Evolutionary conservation across 2,329 filamentous ascomycete genomes (phyloP).

Genomic region (Colletotrichum sp.): DNA sequence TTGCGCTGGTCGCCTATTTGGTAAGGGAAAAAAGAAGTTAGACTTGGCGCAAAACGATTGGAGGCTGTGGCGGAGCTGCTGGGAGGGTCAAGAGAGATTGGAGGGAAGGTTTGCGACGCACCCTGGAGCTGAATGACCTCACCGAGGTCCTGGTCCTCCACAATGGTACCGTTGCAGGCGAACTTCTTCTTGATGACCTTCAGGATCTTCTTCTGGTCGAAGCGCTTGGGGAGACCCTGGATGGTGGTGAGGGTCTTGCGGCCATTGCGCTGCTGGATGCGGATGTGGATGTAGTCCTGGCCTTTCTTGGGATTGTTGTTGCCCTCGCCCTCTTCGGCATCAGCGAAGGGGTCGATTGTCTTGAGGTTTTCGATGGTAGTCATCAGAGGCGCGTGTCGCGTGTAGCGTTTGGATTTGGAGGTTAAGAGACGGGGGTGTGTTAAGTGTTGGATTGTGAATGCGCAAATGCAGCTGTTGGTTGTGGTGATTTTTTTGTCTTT

Average conservation of each 20-base stretch:
- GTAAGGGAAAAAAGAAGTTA: background rate
- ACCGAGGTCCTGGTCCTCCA: constrained; percentile 23
- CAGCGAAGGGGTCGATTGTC: constrained; percentile 24
- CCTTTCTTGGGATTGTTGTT: constrained; percentile 20
- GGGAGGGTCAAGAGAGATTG: background rate
- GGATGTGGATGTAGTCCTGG: constrained; percentile 25
- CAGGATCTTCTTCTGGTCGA: constrained; percentile 99
- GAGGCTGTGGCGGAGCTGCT: background rate
- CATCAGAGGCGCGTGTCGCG: constrained; percentile 17
- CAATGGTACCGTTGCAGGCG: constrained; percentile 24
- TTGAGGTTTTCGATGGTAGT: constrained; percentile 26
- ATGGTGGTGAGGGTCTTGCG: constrained; percentile 99
- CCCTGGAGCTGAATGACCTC: constrained; percentile 24
- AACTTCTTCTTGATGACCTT: constrained; percentile 99
- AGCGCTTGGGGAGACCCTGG: constrained; percentile 98
- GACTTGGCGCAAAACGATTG: background rate
- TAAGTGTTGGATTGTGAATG: background rate
- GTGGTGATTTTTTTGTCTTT: background rate
- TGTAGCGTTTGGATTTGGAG: background rate
- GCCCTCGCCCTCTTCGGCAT: constrained; percentile 23
- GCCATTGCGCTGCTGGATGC: constrained; percentile 52
- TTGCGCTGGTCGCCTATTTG: constrained; percentile 80
- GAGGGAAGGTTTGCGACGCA: background rate
- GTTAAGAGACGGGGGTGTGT: background rate
- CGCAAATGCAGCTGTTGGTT: background rate